Conservation (phyloP, 495 filamentous ascomycete genomes). For the Talaromyces borbonicus region DNA sequence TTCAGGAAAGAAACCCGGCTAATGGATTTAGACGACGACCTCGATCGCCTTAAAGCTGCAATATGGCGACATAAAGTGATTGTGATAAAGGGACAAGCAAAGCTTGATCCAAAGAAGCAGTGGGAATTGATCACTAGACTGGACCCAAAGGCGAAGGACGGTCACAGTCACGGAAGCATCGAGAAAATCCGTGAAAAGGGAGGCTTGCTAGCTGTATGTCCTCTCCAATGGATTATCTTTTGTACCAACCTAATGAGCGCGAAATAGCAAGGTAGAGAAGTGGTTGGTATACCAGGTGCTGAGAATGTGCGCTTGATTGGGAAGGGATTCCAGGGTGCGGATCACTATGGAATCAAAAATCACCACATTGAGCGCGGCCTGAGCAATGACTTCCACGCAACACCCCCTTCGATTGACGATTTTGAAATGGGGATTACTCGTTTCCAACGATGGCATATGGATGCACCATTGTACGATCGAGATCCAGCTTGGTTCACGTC, state of each 20-base stretch:
- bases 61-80: slow-evolving; percentile 31
- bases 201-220: slow-evolving; percentile 1
- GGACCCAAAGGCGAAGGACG: slow-evolving; percentile 23
- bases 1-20: neutral
- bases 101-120: slow-evolving; percentile 26
- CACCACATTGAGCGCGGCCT: slow-evolving; percentile 19
- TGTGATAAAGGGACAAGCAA: slow-evolving; percentile 27
- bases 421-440: slow-evolving; percentile 22
- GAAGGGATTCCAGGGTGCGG: slow-evolving; percentile 32
- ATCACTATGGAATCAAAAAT: slow-evolving; percentile 32
- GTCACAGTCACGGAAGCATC: slow-evolving; percentile 29
- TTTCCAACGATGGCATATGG: slow-evolving; percentile 36
- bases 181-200: slow-evolving; percentile 20
- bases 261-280: slow-evolving; percentile 18
- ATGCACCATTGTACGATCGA: slow-evolving; percentile 32
- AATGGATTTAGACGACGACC: slow-evolving; percentile 20
- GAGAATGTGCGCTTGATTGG: slow-evolving; percentile 33
- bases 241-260: neutral
- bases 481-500: slow-evolving; percentile 34
- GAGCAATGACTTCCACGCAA: slow-evolving; percentile 25
- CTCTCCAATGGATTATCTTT: neutral
- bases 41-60: slow-evolving; percentile 23
- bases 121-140: slow-evolving; percentile 32
- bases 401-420: slow-evolving; percentile 8
- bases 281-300: slow-evolving; percentile 30